Base-by-base conservation (phyloP, 1,284 basidiomycete species). In the Inonotus hispidus region DNA sequence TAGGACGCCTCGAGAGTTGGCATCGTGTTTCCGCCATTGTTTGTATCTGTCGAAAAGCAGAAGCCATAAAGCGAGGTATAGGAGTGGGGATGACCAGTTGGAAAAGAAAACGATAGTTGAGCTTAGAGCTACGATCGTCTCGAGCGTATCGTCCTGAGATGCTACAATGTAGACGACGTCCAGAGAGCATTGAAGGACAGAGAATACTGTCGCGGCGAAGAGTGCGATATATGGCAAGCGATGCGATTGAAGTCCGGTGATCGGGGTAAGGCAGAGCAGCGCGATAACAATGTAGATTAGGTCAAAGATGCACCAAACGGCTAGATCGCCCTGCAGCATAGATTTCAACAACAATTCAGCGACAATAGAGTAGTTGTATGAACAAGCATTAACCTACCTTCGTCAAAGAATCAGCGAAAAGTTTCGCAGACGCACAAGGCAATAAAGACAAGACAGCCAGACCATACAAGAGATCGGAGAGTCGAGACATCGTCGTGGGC, bases 271-370 rank as follows among this genome's bases (percentile, higher is more conserved):
- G 43, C 50, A 53, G 27, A 53, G 39, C 2, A 53, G n/a, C 7
- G 58, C 21, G 25, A 59, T 41, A 38, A 53, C 32, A 25, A 59
- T 53, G 58, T 53, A 53, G 35, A 59, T 25, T 1, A 59, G 35
- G 39, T 52, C 58, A 50, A 59, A 59, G 23, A 59, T 59, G 41
- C 58, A 59, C 58, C 58, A 59, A 14, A 53, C 49, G 8, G 58
- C 32, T 25, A 59, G 39, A 35, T 59, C 58, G 11, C 58, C 58
- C 58, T 59, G 45, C 4, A 27, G 8, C 41, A 43, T 14, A 43
- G 16, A 43, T n/a, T 32, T 14, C 39, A 23, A 4, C 19, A 43
- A 38, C 21, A 10, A 14, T 38, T 25, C n/a, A 56, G 21, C 43
- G 10, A 35, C n/a, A 19, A 16, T 4, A 8, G 41, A 45, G 14